Evolutionary conservation across 768 basidiomycete genomes (phyloP), one percentile per base, ranked within the genome.

Genomic region (Russula abietina): DNA sequence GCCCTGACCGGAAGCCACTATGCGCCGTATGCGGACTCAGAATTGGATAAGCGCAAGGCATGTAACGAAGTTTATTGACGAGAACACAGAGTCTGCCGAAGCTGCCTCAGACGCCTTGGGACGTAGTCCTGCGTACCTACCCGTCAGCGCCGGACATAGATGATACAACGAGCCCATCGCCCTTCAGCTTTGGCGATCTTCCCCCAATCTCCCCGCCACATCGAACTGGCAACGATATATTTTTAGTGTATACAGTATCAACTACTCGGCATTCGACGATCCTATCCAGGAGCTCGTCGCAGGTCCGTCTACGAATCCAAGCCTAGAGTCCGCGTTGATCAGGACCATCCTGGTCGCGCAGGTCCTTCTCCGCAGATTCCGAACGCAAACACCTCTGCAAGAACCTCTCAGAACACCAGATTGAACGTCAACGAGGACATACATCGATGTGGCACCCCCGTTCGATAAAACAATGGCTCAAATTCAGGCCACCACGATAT

Each of bases 231-330:
- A 69, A 76, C 16, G 80, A 81, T 67, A 79, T 84, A 26, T 83
- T 84, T 55, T 79, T 80, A 55, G 80, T n/a, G n/a, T n/a, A n/a
- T n/a, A 85, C 68, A 85, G 81, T 68, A 80, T 91, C 71, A 88
- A 91, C 72, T 87, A 87, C 66, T 83, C 88, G 51, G 80, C 79
- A 8, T 87, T 70, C 59, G 67, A 71, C 43, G 73, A 87, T 69
- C 78, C 81, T 10, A 91, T 89, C 3, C 89, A 89, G 10, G 89
- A 91, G 59, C 78, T 91, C 53, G 75, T 88, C 16, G 78, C 79
- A 36, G 82, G 85, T 12, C 85, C 87, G 22, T 88, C 89, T 61
- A 83, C 88, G 22, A 88, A 89, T 67, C 85, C 83, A 12, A 90
- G 88, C 70, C 89, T 89, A 2, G 86, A 87, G 69, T 90, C 88